phyloP scores from a whole-genome alignment of 768 basidiomycete species.

The Neoboletus subvelutipes region DNA sequence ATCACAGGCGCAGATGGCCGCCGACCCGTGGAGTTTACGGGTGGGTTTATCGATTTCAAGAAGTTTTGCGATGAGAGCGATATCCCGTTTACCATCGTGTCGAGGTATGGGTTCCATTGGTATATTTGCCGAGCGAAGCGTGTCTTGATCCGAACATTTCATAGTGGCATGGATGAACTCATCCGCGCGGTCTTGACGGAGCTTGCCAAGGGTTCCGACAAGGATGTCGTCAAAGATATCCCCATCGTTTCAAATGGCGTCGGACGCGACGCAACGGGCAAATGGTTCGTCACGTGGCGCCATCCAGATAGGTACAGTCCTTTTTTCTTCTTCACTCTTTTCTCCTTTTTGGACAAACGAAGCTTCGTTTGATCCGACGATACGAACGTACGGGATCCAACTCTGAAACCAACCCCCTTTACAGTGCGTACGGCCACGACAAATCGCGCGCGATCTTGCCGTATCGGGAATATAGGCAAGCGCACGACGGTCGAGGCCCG shows the following conservation, averaged over 20 bases:
- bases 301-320: constrained; percentile 74
- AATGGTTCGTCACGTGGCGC: constrained; percentile 82
- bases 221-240: constrained; percentile 70
- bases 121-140: neutral
- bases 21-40: constrained; percentile 13
- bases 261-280: constrained; percentile 53
- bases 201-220: constrained; percentile 55
- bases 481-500: constrained; percentile 41
- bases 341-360: neutral
- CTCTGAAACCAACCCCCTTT: neutral
- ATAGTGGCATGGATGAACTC: constrained; percentile 88
- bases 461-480: constrained; percentile 53
- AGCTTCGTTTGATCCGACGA: neutral
- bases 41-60: constrained; percentile 86
- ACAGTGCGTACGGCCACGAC: constrained; percentile 85
- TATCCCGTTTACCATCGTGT: constrained; percentile 91
- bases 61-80: constrained; percentile 76
- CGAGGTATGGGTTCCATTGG: constrained; percentile 55
- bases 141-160: constrained; percentile 4
- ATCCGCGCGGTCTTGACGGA: constrained; percentile 85
- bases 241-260: constrained; percentile 96
- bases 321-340: neutral
- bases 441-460: constrained; percentile 94
- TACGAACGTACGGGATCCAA: neutral
- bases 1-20: constrained; percentile 9